Evolutionary conservation across 1,284 basidiomycete species (phyloP).

Genomic region (Thecaphora thlaspeos): DNA sequence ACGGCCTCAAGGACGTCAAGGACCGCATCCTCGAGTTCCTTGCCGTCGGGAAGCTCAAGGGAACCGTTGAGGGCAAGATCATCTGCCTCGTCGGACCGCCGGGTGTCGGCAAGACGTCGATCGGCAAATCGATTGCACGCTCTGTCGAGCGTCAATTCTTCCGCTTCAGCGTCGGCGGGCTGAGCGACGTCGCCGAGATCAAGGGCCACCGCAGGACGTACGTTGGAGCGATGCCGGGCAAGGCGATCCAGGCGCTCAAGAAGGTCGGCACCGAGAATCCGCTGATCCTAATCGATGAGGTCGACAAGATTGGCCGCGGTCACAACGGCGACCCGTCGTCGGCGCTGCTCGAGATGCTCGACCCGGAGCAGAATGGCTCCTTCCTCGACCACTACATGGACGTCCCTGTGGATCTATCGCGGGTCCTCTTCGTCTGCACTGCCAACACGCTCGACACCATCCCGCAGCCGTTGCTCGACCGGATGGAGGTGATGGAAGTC

Average conservation of each 20-base stretch:
- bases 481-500: constrained; percentile 89
- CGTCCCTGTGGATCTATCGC: constrained; percentile 91
- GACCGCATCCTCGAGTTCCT: constrained; percentile 97
- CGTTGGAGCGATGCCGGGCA: constrained; percentile 85
- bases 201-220: constrained; percentile 97
- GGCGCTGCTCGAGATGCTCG: constrained; percentile 93
- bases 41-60: constrained; percentile 92
- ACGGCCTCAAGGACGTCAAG: constrained; percentile 90
- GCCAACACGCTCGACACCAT: constrained; percentile 76
- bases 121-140: constrained; percentile 83
- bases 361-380: constrained; percentile 93
- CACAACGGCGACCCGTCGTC: constrained; percentile 94
- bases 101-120: constrained; percentile 90
- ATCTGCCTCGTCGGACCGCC: constrained; percentile 94
- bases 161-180: constrained; percentile 92
- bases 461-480: constrained; percentile 89
- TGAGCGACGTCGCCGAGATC: constrained; percentile 98
- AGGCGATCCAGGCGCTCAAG: constrained; percentile 96
- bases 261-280: constrained; percentile 97
- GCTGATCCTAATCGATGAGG: constrained; percentile 86
- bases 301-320: constrained; percentile 94
- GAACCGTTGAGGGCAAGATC: constrained; percentile 97
- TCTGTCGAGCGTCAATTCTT: constrained; percentile 85
- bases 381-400: constrained; percentile 99
- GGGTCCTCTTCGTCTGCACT: constrained; percentile 96